These are phyloP conservation scores for Funneliformis geosporum DNA, from an alignment of 192 early-diverging fungal species.

Conservation along the genomic window DNA sequence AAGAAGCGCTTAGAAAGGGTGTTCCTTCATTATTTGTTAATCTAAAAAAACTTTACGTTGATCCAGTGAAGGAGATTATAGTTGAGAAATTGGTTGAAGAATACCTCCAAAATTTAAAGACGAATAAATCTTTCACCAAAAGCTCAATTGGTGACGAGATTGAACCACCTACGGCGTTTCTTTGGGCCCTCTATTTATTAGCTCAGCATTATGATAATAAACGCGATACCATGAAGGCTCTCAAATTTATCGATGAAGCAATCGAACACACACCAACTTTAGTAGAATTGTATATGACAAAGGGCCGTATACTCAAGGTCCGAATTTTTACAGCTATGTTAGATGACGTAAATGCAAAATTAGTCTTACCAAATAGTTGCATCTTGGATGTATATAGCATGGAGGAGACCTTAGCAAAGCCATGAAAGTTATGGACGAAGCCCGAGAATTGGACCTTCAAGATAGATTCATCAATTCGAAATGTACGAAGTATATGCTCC, in stretches of 20 bases:
- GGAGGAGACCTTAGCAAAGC: constrained; percentile 74
- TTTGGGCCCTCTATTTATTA: constrained; percentile 93
- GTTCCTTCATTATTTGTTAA: constrained; percentile 91
- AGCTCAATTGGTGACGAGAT: constrained; percentile 48
- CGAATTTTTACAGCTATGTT: background rate
- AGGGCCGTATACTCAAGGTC: constrained; percentile 92
- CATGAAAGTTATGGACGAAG: constrained; percentile 79
- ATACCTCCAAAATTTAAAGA: constrained; percentile 57
- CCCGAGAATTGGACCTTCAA: constrained; percentile 85
- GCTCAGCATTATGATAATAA: constrained; percentile 87
- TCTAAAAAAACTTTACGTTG: constrained; percentile 70
- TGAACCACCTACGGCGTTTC: constrained; percentile 75
- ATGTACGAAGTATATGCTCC: constrained; percentile 91
- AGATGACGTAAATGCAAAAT: background rate
- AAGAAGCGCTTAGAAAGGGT: constrained; percentile 81
- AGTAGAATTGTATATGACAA: constrained; percentile 90
- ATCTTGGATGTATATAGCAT: constrained; percentile 55
- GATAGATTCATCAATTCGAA: constrained; percentile 96
- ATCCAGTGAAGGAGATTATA: constrained; percentile 63
- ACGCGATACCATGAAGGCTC: constrained; percentile 66
- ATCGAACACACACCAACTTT: constrained; percentile 86
- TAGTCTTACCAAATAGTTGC: constrained; percentile 19
- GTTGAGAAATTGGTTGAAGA: constrained; percentile 71
- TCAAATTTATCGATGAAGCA: constrained; percentile 78
- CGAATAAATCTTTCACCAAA: constrained; percentile 17